Percentiles rank a stretch among this genome's conserved stretches.
Evolutionary conservation across 176 grass and related monocot species (phyloP).

Genomic region (Carex pumila): DNA sequence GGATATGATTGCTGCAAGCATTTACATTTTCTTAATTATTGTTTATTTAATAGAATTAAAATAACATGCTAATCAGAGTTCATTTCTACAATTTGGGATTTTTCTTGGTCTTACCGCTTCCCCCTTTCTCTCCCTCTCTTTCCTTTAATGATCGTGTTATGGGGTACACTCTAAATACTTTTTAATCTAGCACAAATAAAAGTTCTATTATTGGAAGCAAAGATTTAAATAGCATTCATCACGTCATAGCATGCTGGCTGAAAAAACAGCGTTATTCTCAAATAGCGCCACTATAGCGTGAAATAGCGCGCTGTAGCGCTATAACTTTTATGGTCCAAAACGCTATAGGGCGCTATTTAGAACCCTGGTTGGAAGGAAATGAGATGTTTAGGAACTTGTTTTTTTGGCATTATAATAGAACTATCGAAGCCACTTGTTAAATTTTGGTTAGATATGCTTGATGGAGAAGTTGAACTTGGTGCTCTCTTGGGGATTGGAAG

Average conservation of each 20-base stretch:
- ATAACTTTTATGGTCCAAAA: no score
- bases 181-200: neutral
- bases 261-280: no score
- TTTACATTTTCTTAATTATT: neutral
- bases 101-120: neutral
- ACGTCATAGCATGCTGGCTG: no score
- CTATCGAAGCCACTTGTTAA: neutral
- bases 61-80: no score
- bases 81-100: neutral
- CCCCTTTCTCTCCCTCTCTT: no score
- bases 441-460: neutral
- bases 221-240: no score
- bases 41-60: neutral
- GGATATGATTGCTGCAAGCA: conserved; percentile 8
- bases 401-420: neutral
- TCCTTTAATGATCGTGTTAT: neutral
- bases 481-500: neutral
- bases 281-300: no score
- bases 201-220: neutral
- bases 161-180: neutral
- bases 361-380: neutral
- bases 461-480: neutral
- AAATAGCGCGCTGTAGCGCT: no score
- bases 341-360: no score
- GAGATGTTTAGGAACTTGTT: neutral